phyloP scores from a whole-genome alignment of 2,329 filamentous ascomycete genomes.

The Nigrograna mackinnonii region DNA sequence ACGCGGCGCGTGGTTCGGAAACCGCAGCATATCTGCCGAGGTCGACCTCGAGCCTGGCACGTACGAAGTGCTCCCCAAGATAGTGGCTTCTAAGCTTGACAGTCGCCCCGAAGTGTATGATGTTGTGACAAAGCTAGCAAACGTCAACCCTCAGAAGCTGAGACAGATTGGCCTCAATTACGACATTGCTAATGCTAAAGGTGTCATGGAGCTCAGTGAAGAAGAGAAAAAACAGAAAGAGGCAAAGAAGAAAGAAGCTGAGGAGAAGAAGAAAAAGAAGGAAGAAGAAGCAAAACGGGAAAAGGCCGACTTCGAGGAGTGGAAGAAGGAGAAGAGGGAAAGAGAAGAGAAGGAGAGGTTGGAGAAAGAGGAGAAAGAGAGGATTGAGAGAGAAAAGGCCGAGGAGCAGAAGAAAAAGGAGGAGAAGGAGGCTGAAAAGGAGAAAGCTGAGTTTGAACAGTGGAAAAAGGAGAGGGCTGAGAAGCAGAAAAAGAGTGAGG shows the following conservation, averaged over 20 bases:
- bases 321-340: slow-evolving; percentile 29
- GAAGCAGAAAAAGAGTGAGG: too few relatives aligned
- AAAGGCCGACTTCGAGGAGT: slow-evolving; percentile 32
- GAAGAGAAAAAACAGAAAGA: slow-evolving; percentile 46
- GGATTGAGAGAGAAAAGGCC: slow-evolving; percentile 23
- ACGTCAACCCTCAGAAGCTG: slow-evolving; percentile 56
- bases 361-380: slow-evolving; percentile 26
- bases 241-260: slow-evolving; percentile 37
- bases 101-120: slow-evolving; percentile 62
- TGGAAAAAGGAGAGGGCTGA: too few relatives aligned
- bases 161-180: slow-evolving; percentile 68
- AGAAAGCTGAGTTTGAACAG: too few relatives aligned
- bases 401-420: slow-evolving; percentile 3
- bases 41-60: slow-evolving; percentile 72
- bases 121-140: slow-evolving; percentile 54
- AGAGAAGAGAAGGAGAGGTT: slow-evolving; percentile 32
- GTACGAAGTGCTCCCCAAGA: slow-evolving; percentile 75
- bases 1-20: slow-evolving; percentile 58
- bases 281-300: slow-evolving; percentile 35
- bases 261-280: slow-evolving; percentile 29
- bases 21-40: slow-evolving; percentile 75
- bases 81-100: slow-evolving; percentile 62
- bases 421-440: slow-evolving; percentile 14
- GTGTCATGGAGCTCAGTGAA: slow-evolving; percentile 55
- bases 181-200: slow-evolving; percentile 71